Conservation (phyloP, 164 flowering plant genomes). For the Chimonanthus salicifolius region DNA sequence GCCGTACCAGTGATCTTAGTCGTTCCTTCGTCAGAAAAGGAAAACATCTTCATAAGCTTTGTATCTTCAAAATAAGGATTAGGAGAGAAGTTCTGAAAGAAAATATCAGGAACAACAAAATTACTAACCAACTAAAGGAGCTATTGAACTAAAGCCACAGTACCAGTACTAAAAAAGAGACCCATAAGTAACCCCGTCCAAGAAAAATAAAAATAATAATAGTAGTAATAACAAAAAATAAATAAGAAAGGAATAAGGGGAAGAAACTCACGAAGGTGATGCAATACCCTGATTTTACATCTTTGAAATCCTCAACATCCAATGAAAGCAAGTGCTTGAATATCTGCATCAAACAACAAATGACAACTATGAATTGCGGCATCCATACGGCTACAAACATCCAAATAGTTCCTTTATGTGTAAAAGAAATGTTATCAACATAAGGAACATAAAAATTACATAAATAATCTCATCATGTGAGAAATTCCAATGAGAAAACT, state of each 20-base stretch:
- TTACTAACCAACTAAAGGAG: background rate
- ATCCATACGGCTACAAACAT: background rate
- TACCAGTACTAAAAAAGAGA: too few relatives aligned
- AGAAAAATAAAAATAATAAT: too few relatives aligned
- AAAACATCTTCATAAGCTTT: conserved; percentile 37
- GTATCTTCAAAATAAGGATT: conserved; percentile 48
- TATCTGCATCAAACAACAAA: conserved; percentile 20
- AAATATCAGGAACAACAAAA: conserved; percentile 7
- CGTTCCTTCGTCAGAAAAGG: conserved; percentile 41
- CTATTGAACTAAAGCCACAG: too few relatives aligned
- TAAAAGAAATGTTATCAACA: too few relatives aligned
- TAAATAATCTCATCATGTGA: too few relatives aligned
- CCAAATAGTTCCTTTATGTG: background rate
- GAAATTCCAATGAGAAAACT: background rate
- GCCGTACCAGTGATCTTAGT: conserved; percentile 38
- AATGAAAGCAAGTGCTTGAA: conserved; percentile 40
- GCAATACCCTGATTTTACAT: conserved; percentile 29
- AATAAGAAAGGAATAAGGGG: background rate
- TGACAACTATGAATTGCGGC: background rate
- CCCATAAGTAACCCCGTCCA: too few relatives aligned
- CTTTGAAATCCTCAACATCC: conserved; percentile 34
- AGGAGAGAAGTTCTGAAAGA: conserved; percentile 35
- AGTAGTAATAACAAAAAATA: too few relatives aligned
- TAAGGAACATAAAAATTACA: too few relatives aligned
- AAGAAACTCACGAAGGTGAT: conserved; percentile 28